Percentiles rank a stretch among this genome's conserved stretches.
phyloP scores from a whole-genome alignment of 1,284 basidiomycete species.

The Rugosomyces carneus region DNA sequence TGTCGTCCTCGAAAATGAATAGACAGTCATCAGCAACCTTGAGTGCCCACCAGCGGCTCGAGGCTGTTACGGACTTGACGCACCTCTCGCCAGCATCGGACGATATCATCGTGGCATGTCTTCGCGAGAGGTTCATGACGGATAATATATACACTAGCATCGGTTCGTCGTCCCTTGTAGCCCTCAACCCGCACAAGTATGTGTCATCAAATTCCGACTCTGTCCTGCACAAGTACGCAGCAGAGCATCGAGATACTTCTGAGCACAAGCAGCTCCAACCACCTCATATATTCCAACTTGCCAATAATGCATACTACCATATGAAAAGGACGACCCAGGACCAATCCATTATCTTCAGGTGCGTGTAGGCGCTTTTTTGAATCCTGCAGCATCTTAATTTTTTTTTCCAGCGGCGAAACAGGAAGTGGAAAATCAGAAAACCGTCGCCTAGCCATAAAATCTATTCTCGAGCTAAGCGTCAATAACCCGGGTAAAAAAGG shows the following conservation, averaged over 20 bases:
- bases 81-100: constrained; percentile 58
- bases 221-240: constrained; percentile 76
- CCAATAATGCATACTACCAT: constrained; percentile 92
- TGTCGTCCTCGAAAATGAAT: constrained; percentile 8
- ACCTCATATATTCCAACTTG: constrained; percentile 86
- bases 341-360: constrained; percentile 85
- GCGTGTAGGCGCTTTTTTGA: constrained; percentile 24
- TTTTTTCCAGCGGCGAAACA: constrained; percentile 72
- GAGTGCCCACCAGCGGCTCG: constrained; percentile 56
- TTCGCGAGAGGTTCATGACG: constrained; percentile 81
- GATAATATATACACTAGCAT: constrained; percentile 79
- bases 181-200: constrained; percentile 87
- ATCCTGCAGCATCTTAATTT: not conserved
- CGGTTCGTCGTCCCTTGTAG: constrained; percentile 68
- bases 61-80: constrained; percentile 62
- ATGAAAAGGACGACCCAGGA: constrained; percentile 94
- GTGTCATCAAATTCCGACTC: constrained; percentile 77
- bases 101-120: constrained; percentile 74
- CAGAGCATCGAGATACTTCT: constrained; percentile 63
- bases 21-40: constrained; percentile 25
- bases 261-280: constrained; percentile 49
- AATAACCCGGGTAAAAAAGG: constrained; percentile 92
- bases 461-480: constrained; percentile 83
- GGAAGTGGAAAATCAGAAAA: constrained; percentile 93
- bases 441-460: constrained; percentile 84